Conservation (phyloP, 2,329 filamentous ascomycete species). For the Ophiostoma quercus region DNA sequence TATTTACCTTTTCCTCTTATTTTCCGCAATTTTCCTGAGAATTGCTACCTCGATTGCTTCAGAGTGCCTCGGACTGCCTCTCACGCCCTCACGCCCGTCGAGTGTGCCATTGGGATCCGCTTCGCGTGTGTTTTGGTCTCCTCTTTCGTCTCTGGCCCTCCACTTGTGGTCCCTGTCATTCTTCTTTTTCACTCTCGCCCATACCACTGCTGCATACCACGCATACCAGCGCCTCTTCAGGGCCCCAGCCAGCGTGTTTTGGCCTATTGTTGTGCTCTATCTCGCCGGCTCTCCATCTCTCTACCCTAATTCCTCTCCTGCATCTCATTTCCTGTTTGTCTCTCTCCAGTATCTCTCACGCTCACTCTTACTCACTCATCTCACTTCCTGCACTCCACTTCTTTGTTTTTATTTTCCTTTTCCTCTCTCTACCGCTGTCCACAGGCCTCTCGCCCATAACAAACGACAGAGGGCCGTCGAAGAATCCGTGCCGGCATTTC, state of each 20-base stretch:
- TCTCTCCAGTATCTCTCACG: constrained; percentile 1
- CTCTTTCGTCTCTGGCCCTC: constrained; percentile 16
- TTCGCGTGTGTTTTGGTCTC: constrained; percentile 22
- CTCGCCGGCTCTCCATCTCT: neutral
- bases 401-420: constrained; percentile 16
- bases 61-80: neutral
- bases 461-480: constrained; percentile 7
- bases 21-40: neutral
- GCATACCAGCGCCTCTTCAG: constrained; percentile 22
- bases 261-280: constrained; percentile 7
- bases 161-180: constrained; percentile 20
- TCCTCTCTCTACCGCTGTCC: neutral
- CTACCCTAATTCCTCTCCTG: constrained; percentile 8
- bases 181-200: constrained; percentile 16
- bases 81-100: neutral
- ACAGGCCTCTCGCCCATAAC: constrained; percentile 13
- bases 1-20: neutral
- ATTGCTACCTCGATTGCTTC: neutral
- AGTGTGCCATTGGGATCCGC: constrained; percentile 18
- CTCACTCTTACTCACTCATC: neutral
- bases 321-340: constrained; percentile 11
- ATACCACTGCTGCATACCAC: constrained; percentile 8
- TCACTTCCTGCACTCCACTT: constrained; percentile 2
- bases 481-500: neutral
- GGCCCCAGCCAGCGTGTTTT: constrained; percentile 21